Base-by-base conservation (phyloP, 352 stramenopile species). In the Phytophthora vignae region DNA sequence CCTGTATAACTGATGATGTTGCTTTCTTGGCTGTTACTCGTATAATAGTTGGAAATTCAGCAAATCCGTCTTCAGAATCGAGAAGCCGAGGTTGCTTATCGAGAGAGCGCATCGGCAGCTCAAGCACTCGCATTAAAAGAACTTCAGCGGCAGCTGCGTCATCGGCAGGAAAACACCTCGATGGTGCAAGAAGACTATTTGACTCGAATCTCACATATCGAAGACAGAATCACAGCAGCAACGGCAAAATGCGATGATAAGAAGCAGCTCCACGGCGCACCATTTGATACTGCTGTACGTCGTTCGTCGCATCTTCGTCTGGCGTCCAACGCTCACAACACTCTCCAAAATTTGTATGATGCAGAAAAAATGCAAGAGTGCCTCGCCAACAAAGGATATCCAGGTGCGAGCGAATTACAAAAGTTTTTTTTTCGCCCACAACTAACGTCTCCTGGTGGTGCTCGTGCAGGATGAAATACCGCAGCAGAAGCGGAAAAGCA, bases 401-500 rank as follows among this genome's bases (percentile, higher is more conserved):
- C 29, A 33, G 29, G 29, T 33, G 29, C 6, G 29, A 33, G 27
- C 4, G 27, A 31, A 33, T 10, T 10, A 33, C 5, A 33, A 33
- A 1, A 33, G 29, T 33, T 33, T 33, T 33, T 25, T 25, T 25
- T 25, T 25, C 22, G 22, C 6, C 6, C 29, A 33, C 29, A 33
- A 10, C 29, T 33, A 42, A 42, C 10, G 36, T 4, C 11, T 15
- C 10, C 4, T 11, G 36, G 15, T 42, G 36, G 11, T 42, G 10
- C 14, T 42, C 15, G 11, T 46, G 25, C 49, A 72, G 56, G 49
- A 19, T 27, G 48, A 50, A 57, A 27, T 22, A 6, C 27, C 69
- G 71, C 61, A 70, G 64, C 17, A 78, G 65, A 71, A 79, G 81
- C 67, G 76, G 29, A 71, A 74, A 49, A 60, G 48, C 53, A 71